Base-by-base conservation (phyloP, 1,284 basidiomycete genomes). In the Fistulinella cinereoalba region DNA sequence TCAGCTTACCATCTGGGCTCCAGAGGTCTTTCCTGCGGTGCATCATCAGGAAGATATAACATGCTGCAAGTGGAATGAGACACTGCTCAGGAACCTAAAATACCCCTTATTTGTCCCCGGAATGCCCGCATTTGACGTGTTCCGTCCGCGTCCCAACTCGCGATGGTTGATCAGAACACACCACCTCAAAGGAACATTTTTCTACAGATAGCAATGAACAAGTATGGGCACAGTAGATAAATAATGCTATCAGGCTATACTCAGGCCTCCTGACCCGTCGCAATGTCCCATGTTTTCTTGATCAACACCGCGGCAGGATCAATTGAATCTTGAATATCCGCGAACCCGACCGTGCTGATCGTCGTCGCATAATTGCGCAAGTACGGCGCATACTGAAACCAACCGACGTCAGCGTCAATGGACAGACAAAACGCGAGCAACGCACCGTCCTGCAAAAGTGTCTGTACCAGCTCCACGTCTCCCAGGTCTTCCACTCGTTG, bases 381-480 rank as follows among this genome's bases (percentile, higher is more conserved):
- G 61, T 89, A 88, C 0, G 85, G 83, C 7, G 86, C 79, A 57
- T 87, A 90, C 88, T 90, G 49, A 9, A 13, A 13, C n/a, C n/a
- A 43, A 21, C 1, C 29, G 10, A 33, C 12, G 27, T 46, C 2
- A 49, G 40, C 10, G 27, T 46, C 29, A 19, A 19, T 51, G 29
- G 18, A 31, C 18, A 15, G 32, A 43, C 8, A n/a, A 2, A 9
- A 23, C 13, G 2, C 22, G 25, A 40, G 29, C 12, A 23, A 58
- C 85, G 59, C 50, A 92, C 90, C 62, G 71, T 74, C 60, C 89
- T 73, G 65, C 85, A 88, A 70, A 91, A 92, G 57, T 93, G 88
- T 49, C 86, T 74, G 58, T 87, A 92, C 90, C 89, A 92, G 6
- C 85, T 83, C 84, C 88, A 90, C 0, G 85, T 86, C 67, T 87